phyloP scores from a whole-genome alignment of 2,329 filamentous ascomycete genomes.

The Xylaria hypoxylon region DNA sequence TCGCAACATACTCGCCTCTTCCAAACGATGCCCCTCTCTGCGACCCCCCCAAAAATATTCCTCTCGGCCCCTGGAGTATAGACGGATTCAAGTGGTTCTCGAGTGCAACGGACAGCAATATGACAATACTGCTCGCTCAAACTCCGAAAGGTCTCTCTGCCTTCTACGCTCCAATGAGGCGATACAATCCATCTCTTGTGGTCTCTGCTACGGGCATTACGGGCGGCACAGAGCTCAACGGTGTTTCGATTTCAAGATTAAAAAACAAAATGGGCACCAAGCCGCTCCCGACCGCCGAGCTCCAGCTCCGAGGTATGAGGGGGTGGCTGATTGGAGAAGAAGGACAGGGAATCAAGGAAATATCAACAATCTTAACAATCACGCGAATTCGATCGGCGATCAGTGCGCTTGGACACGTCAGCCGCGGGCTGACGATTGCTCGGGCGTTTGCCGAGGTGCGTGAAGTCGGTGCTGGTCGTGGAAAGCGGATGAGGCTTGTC shows the following conservation, averaged over 20 bases:
- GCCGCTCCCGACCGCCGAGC: slow-evolving; percentile 70
- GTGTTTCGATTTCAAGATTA: slow-evolving; percentile 67
- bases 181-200: slow-evolving; percentile 36
- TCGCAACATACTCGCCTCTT: slow-evolving; percentile 52
- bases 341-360: slow-evolving; percentile 69
- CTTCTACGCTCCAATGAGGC: slow-evolving; percentile 66
- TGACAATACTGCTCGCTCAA: slow-evolving; percentile 67
- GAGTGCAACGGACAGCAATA: slow-evolving; percentile 69
- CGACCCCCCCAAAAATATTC: slow-evolving; percentile 34
- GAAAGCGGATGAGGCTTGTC: slow-evolving; percentile 52
- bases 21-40: slow-evolving; percentile 30
- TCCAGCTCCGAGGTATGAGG: slow-evolving; percentile 64
- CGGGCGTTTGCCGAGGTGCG: slow-evolving; percentile 62
- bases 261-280: slow-evolving; percentile 74
- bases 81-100: slow-evolving; percentile 74
- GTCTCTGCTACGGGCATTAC: slow-evolving; percentile 18
- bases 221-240: slow-evolving; percentile 61
- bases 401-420: slow-evolving; percentile 56
- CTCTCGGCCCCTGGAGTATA: slow-evolving; percentile 57
- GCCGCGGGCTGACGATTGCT: slow-evolving; percentile 60
- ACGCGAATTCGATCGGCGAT: slow-evolving; percentile 61
- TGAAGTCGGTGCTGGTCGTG: slow-evolving; percentile 53
- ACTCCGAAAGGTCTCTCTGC: slow-evolving; percentile 61
- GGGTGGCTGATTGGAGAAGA: slow-evolving; percentile 67
- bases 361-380: slow-evolving; percentile 70